phyloP scores from a whole-genome alignment of 805 yeast genomes.

The Nakazawaea holstii region DNA sequence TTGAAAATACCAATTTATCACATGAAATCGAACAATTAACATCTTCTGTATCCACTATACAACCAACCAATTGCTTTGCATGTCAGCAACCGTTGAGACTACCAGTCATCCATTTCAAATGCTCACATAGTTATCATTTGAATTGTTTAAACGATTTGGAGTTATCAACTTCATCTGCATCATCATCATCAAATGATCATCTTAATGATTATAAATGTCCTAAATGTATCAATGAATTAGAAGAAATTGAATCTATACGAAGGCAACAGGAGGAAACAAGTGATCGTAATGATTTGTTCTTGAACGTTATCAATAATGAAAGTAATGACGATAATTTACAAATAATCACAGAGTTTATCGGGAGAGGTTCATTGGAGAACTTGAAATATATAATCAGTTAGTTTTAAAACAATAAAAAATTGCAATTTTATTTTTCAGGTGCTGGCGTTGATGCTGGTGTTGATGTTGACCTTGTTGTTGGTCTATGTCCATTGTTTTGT shows the following conservation, averaged over 20 bases:
- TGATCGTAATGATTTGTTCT: conserved; percentile 59
- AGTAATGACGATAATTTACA: conserved; percentile 58
- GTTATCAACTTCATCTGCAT: conserved; percentile 12
- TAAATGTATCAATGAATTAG: conserved; percentile 64
- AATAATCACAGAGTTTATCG: conserved; percentile 74
- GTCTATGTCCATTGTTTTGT: conserved; percentile 14
- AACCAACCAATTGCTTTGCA: conserved; percentile 57
- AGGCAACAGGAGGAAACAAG: conserved; percentile 57
- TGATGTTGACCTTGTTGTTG: not conserved
- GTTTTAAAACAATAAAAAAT: too few species aligned
- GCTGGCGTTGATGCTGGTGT: not conserved
- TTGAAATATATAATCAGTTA: conserved; percentile 8
- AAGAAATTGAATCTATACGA: conserved; percentile 54
- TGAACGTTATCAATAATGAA: conserved; percentile 44
- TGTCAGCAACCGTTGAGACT: conserved; percentile 65
- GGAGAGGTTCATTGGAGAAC: conserved; percentile 78
- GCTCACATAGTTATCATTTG: conserved; percentile 84
- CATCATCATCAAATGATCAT: not conserved
- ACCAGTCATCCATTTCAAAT: conserved; percentile 80
- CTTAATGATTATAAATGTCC: conserved; percentile 53
- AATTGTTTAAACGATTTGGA: conserved; percentile 57
- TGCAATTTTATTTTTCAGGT: too few species aligned
- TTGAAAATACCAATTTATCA: conserved; percentile 55
- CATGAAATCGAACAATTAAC: conserved; percentile 46
- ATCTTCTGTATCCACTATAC: conserved; percentile 44